Evolutionary conservation across 345 rosid species (phyloP).

Genomic region (Heritiera littoralis): DNA sequence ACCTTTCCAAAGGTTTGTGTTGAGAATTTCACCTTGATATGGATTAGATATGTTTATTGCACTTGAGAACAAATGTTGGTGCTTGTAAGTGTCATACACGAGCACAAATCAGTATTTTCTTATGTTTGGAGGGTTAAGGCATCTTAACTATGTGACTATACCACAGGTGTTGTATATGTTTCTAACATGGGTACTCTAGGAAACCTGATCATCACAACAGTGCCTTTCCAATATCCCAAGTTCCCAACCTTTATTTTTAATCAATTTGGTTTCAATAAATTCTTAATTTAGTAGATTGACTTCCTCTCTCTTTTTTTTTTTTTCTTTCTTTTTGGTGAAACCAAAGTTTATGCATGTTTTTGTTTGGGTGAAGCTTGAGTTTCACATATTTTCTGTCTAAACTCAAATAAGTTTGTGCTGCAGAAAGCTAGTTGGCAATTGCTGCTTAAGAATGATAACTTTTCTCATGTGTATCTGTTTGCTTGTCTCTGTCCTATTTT

Average conservation of each 20-base stretch:
- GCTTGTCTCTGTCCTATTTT: neutral
- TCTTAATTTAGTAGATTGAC: neutral
- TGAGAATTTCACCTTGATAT: neutral
- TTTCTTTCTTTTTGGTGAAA: too few species aligned
- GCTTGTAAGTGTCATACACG: neutral
- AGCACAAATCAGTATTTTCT: neutral
- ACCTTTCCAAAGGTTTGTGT: neutral
- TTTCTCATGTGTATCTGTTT: neutral
- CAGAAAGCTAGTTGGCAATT: neutral
- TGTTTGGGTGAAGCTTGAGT: neutral
- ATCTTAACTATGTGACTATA: neutral
- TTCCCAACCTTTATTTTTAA: too few species aligned
- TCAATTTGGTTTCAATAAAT: neutral
- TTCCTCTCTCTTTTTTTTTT: too few species aligned
- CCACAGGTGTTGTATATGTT: neutral
- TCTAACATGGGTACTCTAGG: neutral
- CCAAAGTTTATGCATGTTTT: neutral
- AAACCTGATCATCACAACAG: too few species aligned
- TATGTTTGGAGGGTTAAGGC: neutral
- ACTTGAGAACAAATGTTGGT: neutral
- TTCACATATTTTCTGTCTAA: conserved; percentile 8
- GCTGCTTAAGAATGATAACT: neutral
- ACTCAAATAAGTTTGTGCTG: neutral
- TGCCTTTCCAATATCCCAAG: too few species aligned
- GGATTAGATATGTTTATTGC: neutral